Conservation (phyloP, 768 basidiomycete species). For the Collybia nuda region DNA sequence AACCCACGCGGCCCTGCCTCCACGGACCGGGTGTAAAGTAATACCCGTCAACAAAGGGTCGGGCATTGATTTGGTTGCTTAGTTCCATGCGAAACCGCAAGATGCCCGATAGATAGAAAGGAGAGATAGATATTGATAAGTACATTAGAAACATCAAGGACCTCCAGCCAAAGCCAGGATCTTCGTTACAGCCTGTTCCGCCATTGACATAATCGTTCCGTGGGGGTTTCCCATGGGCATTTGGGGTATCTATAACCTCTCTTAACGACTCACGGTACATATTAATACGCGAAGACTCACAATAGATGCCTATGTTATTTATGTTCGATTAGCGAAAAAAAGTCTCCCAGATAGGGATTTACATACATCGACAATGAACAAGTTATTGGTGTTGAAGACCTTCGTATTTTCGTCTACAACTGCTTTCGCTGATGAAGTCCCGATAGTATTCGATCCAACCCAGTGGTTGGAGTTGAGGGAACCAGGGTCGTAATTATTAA, state of each 20-base stretch:
- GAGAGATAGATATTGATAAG: not conserved
- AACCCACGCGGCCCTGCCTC: no score
- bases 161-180: constrained; percentile 56
- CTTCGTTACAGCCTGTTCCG: constrained; percentile 57
- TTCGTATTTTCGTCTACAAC: constrained; percentile 62
- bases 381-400: constrained; percentile 47
- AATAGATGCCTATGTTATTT: constrained; percentile 28
- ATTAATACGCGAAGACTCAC: constrained; percentile 19
- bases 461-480: constrained; percentile 64
- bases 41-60: constrained; percentile 1
- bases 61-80: not conserved
- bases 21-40: not conserved
- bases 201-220: constrained; percentile 53
- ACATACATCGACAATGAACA: constrained; percentile 56
- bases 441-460: constrained; percentile 56
- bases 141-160: constrained; percentile 26
- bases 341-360: not conserved
- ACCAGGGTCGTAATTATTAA: constrained; percentile 36
- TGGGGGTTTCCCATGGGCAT: constrained; percentile 61
- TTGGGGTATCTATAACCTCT: constrained; percentile 38
- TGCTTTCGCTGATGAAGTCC: constrained; percentile 24
- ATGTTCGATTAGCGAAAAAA: no score
- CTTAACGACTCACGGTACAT: not conserved
- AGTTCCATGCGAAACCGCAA: no score
- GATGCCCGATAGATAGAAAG: no score